These are phyloP conservation scores for Prunus salicina DNA, from an alignment of 306 rosid genomes.

Conservation along the genomic window DNA sequence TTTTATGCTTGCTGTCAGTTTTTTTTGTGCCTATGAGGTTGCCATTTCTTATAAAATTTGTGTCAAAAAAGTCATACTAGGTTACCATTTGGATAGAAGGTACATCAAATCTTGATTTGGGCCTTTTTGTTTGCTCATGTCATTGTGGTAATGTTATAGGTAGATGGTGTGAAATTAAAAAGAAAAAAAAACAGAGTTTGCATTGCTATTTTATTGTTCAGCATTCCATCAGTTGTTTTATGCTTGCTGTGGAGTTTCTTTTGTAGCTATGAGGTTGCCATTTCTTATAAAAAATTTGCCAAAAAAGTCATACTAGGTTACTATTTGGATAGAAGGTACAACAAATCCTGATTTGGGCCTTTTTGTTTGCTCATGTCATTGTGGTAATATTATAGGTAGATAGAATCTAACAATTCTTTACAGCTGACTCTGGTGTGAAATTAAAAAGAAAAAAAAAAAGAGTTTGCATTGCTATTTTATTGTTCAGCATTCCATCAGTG, in stretches of 20 bases:
- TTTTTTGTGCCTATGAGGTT: too few species aligned
- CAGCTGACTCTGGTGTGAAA: not conserved
- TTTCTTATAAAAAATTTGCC: too few species aligned
- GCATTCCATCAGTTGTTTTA: not conserved
- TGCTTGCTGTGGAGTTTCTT: too few species aligned
- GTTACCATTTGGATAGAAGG: not conserved
- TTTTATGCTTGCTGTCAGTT: too few species aligned
- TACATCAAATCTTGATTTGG: not conserved
- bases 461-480: conserved; percentile 1
- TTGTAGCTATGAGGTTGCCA: too few species aligned
- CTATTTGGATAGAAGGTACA: too few species aligned
- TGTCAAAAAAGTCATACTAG: not conserved
- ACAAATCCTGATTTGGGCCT: too few species aligned
- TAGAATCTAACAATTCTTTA: not conserved
- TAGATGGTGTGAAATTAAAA: not conserved
- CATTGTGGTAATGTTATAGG: not conserved
- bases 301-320: too few species aligned
- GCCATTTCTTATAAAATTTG: too few species aligned
- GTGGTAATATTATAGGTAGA: not conserved
- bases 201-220: conserved; percentile 2
- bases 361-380: not conserved
- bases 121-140: not conserved
- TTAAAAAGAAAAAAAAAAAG: conserved; percentile 5
- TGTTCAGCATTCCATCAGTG: conserved; percentile 1
- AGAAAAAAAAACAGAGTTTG: conserved; percentile 13